A percentile compares a stretch with the other conserved stretches of the same genome.
Evolutionary conservation across 1,139 yeast species (phyloP).

Genomic region (Candida frijolesensis): DNA sequence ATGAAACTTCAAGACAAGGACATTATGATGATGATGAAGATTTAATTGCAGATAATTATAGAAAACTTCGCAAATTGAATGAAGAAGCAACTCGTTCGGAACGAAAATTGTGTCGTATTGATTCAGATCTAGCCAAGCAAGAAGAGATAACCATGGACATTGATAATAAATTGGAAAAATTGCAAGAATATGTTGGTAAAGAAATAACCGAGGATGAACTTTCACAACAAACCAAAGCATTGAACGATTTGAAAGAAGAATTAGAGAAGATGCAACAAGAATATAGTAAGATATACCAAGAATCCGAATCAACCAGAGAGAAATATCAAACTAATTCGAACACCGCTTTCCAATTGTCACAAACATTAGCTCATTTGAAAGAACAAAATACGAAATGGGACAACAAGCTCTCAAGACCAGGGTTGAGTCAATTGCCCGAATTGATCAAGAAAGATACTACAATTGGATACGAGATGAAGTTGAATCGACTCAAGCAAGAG

Average conservation of each 20-base stretch:
- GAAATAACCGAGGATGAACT: conserved; percentile 16
- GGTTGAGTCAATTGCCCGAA: conserved; percentile 43
- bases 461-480: conserved; percentile 28
- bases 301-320: conserved; percentile 44
- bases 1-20: conserved; percentile 54
- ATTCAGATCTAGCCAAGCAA: conserved; percentile 28
- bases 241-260: conserved; percentile 34
- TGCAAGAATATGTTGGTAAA: conserved; percentile 13
- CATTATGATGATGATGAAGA: conserved; percentile 52
- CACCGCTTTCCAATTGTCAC: conserved; percentile 55
- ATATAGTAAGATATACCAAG: conserved; percentile 27
- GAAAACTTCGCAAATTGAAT: conserved; percentile 47
- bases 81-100: conserved; percentile 51
- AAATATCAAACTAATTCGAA: conserved; percentile 58
- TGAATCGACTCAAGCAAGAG: conserved; percentile 29
- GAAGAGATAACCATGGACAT: conserved; percentile 21
- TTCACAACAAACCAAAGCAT: conserved; percentile 27
- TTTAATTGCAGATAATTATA: conserved; percentile 50
- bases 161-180: conserved; percentile 20
- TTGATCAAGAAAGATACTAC: conserved; percentile 39
- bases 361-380: conserved; percentile 29
- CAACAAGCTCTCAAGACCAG: conserved; percentile 44
- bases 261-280: conserved; percentile 28
- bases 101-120: conserved; percentile 48
- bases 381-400: conserved; percentile 30